Evolutionary conservation across 495 filamentous ascomycete species (phyloP), one percentile per base, ranked within the genome.

Genomic region (Aspergillus nanangensis): DNA sequence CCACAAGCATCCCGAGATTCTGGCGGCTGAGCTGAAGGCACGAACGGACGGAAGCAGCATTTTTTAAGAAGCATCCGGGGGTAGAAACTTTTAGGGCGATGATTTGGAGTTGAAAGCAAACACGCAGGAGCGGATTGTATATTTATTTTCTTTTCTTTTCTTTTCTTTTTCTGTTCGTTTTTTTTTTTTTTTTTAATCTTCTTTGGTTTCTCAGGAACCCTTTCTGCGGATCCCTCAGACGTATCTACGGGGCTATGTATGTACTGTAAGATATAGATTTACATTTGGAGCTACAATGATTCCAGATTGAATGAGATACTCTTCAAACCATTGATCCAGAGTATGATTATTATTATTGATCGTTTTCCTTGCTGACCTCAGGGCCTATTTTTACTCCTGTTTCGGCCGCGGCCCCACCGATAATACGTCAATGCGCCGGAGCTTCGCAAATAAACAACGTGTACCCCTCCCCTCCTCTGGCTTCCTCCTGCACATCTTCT

Each of bases 1-100:
- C 43, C 90, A 98, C 74, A 66, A 73, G 49, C 94, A 98, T 68
- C 93, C 93, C n/a, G 88, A 96, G 65, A 72, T 96, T 21, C 60
- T 98, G 57, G 71, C 71, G 10, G 48, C 52, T 13, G 69, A 75
- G 42, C 51, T 61, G 14, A 64, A 51, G 47, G 31, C 48, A 7
- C 63, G 51, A 40, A 47, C 63, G 47, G 61, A 63, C 21, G 43
- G 52, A 43, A 48, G 50, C 22, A 41, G 49, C 41, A 23, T 21
- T 1, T 48, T 41, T 32, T 60, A 18, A 39, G 29, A 11, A 15
- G 24, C 18, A 8, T 7, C 9, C 19, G 8, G 23, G 43, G 14
- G 18, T 27, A 9, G 14, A 7, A 29, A 7, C 25, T 38, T 22
- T 37, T 38, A 23, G 13, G 29, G 15, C 32, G 45, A 29, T 29